A percentile compares a stretch with the other conserved stretches of the same genome.
Conservation (phyloP, 2,329 filamentous ascomycete species). For the Nothomitra cinnamomea region DNA sequence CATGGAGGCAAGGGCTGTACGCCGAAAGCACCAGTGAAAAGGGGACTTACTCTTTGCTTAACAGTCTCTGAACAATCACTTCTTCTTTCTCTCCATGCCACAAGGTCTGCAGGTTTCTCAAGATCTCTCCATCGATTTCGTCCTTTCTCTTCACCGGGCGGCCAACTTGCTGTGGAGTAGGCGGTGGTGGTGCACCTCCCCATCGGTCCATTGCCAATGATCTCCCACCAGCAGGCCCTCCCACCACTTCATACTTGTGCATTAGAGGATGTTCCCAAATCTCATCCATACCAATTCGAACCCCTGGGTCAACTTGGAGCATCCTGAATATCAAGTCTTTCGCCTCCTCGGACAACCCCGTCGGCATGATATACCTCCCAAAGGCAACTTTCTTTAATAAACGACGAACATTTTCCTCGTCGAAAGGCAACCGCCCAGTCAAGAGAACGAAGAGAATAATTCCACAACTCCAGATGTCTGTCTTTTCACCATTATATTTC, state of each 20-base stretch:
- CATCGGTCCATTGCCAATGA: conserved; percentile 28
- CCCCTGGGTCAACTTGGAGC: conserved; percentile 58
- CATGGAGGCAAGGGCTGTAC: not conserved
- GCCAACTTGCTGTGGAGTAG: conserved; percentile 43
- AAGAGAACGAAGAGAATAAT: conserved; percentile 82
- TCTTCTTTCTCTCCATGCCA: conserved; percentile 77
- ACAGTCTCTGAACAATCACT: conserved; percentile 50
- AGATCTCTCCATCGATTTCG: conserved; percentile 63
- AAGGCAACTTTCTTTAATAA: conserved; percentile 37
- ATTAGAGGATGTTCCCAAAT: conserved; percentile 84
- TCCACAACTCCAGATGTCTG: conserved; percentile 89
- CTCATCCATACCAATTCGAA: conserved; percentile 60
- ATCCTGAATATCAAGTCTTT: conserved; percentile 65
- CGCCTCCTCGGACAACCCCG: conserved; percentile 44
- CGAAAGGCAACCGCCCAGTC: conserved; percentile 69
- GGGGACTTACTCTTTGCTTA: conserved; percentile 11
- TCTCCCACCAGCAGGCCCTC: conserved; percentile 36
- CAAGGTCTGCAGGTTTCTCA: conserved; percentile 73
- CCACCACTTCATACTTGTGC: conserved; percentile 63
- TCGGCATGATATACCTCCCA: conserved; percentile 28
- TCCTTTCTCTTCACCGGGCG: conserved; percentile 40
- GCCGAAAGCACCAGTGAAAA: not conserved
- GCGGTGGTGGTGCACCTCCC: conserved; percentile 36
- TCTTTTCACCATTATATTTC: conserved; percentile 67
- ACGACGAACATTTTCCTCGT: conserved; percentile 42